phyloP scores from a whole-genome alignment of 306 rosid species.

The Cucurbita pepo region DNA sequence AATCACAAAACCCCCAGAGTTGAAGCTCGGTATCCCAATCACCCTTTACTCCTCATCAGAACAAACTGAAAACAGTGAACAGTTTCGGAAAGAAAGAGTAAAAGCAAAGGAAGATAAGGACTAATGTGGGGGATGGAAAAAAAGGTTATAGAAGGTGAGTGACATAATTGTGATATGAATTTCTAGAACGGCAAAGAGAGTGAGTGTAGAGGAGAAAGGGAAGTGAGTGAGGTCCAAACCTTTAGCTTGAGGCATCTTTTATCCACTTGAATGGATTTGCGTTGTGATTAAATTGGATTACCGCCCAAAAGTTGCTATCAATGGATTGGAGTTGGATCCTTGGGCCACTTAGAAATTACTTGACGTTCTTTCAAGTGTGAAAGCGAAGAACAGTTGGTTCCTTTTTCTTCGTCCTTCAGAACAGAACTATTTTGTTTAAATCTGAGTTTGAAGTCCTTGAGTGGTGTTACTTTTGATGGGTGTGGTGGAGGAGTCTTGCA shows the following conservation, averaged over 20 bases:
- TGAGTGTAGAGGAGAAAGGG: slow-evolving; percentile 6
- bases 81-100: slow-evolving; percentile 18
- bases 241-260: slow-evolving; percentile 5
- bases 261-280: background rate
- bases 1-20: background rate
- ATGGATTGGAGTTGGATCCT: background rate
- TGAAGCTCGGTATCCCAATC: background rate
- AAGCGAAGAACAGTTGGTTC: background rate
- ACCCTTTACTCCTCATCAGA: background rate
- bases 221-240: slow-evolving; percentile 4
- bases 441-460: background rate
- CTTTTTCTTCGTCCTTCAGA: background rate
- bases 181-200: background rate
- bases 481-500: background rate
- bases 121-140: background rate
- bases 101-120: slow-evolving; percentile 26
- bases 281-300: background rate
- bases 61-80: background rate
- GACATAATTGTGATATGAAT: slow-evolving; percentile 1
- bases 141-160: background rate
- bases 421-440: background rate
- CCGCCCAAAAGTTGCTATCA: background rate
- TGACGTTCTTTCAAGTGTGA: background rate
- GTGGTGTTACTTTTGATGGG: background rate
- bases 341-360: background rate